phyloP scores from a whole-genome alignment of 1,139 yeast species.

The Scheffersomyces insectosa region DNA sequence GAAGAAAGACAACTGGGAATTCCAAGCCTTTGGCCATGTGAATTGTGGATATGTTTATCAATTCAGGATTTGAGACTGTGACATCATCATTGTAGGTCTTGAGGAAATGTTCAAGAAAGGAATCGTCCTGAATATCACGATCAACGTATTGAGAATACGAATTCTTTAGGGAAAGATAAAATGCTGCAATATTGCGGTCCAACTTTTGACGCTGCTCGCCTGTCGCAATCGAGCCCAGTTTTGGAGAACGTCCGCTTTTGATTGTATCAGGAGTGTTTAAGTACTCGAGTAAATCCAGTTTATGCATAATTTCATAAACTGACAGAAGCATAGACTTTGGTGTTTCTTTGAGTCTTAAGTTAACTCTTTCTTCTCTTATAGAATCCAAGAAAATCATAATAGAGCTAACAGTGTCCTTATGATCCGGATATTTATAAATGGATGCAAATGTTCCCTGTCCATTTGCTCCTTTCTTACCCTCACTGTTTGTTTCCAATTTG shows the following conservation, averaged over 20 bases:
- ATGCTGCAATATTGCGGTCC: slow-evolving; percentile 21
- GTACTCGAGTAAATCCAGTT: slow-evolving; percentile 23
- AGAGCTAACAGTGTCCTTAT: slow-evolving; percentile 4
- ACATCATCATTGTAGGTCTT: slow-evolving; percentile 49
- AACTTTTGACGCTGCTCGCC: slow-evolving; percentile 11
- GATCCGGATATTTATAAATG: slow-evolving; percentile 11
- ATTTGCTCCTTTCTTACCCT: background rate
- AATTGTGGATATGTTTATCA: slow-evolving; percentile 58
- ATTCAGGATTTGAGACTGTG: slow-evolving; percentile 25
- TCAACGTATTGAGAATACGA: slow-evolving; percentile 19
- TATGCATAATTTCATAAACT: slow-evolving; percentile 18
- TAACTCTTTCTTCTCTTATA: slow-evolving; percentile 13
- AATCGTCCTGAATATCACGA: slow-evolving; percentile 10
- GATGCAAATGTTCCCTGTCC: background rate
- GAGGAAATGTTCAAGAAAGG: slow-evolving; percentile 40
- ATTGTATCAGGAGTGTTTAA: slow-evolving; percentile 19
- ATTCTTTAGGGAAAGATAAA: slow-evolving; percentile 26
- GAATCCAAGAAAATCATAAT: slow-evolving; percentile 10
- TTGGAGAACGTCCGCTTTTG: background rate
- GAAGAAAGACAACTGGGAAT: slow-evolving; percentile 64
- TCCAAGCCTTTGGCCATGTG: slow-evolving; percentile 76
- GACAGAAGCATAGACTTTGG: slow-evolving; percentile 21
- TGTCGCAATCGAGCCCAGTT: slow-evolving; percentile 1
- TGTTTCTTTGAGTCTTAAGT: slow-evolving; percentile 9
- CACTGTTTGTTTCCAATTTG: background rate